These are phyloP conservation scores for Trichoderma endophyticum DNA, from an alignment of 2,329 filamentous ascomycete species.

Conservation along the genomic window DNA sequence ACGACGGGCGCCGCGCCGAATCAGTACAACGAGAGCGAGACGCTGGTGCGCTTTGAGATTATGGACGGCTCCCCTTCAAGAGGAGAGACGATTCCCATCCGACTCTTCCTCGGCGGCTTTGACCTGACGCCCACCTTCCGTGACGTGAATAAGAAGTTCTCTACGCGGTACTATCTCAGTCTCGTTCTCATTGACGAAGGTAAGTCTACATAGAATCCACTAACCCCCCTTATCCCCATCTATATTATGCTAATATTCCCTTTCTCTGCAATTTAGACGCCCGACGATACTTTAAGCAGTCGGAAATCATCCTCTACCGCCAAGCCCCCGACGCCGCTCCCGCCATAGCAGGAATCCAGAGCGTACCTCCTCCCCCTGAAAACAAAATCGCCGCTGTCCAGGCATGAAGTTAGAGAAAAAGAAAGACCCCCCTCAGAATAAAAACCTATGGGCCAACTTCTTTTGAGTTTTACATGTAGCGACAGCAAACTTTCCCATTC, in stretches of 20 bases:
- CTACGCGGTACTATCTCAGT: conserved; percentile 94
- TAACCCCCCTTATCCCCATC: not conserved
- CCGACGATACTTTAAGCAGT: conserved; percentile 97
- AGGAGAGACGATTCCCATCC: conserved; percentile 91
- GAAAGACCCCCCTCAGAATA: no score
- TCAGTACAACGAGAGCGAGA: conserved; percentile 99
- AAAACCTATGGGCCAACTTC: not conserved
- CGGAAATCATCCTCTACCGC: conserved; percentile 93
- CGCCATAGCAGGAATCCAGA: conserved; percentile 37
- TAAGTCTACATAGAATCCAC: conserved; percentile 37
- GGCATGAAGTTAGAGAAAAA: conserved; percentile 21
- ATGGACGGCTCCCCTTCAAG: conserved; percentile 99
- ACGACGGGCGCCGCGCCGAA: conserved; percentile 96
- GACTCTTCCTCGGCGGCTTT: conserved; percentile 94
- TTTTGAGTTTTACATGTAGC: conserved; percentile 19
- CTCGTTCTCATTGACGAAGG: conserved; percentile 94
- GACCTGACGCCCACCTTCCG: conserved; percentile 97
- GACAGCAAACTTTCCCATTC: conserved; percentile 20
- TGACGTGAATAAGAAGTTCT: conserved; percentile 99
- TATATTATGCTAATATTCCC: not conserved
- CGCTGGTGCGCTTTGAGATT: conserved; percentile 96
- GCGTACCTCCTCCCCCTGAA: conserved; percentile 43
- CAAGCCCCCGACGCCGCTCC: conserved; percentile 63
- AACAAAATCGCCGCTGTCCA: conserved; percentile 21
- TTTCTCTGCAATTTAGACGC: conserved; percentile 62